A percentile compares a stretch with the other conserved stretches of the same genome.
phyloP scores from a whole-genome alignment of 176 grass and related monocot genomes.

The Panicum miliaceum region DNA sequence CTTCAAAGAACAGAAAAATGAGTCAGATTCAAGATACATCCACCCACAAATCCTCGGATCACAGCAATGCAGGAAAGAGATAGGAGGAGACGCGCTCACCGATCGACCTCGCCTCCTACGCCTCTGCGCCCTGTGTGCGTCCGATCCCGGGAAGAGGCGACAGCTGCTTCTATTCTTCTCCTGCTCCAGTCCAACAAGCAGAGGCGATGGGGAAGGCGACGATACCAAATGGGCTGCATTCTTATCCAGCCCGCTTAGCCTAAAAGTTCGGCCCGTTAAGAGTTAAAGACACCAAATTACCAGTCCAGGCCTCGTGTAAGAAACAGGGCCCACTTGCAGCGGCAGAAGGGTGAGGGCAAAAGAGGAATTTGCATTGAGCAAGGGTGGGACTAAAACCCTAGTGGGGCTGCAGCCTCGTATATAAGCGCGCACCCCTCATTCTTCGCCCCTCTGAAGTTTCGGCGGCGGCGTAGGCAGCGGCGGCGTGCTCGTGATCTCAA shows the following conservation, averaged over 20 bases:
- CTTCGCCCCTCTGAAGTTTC: neutral
- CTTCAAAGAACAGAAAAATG: constrained; percentile 9
- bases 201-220: neutral
- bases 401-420: neutral
- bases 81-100: neutral
- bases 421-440: neutral
- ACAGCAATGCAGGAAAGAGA: neutral
- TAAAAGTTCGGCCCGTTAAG: neutral
- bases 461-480: constrained; percentile 37
- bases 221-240: constrained; percentile 1
- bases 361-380: neutral
- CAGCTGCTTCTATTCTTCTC: neutral
- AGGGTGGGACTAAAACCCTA: constrained; percentile 41
- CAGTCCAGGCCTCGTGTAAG: rapidly evolving
- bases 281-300: neutral
- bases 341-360: neutral
- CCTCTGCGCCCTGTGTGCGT: neutral
- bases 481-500: constrained; percentile 16
- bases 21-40: constrained; percentile 30
- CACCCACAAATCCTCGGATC: neutral
- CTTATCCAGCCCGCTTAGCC: neutral
- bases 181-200: constrained; percentile 18
- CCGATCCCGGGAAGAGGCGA: constrained; percentile 31
- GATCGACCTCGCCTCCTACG: neutral
- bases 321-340: neutral